phyloP scores from a whole-genome alignment of 768 basidiomycete species.

The Suillus ampliporus region DNA sequence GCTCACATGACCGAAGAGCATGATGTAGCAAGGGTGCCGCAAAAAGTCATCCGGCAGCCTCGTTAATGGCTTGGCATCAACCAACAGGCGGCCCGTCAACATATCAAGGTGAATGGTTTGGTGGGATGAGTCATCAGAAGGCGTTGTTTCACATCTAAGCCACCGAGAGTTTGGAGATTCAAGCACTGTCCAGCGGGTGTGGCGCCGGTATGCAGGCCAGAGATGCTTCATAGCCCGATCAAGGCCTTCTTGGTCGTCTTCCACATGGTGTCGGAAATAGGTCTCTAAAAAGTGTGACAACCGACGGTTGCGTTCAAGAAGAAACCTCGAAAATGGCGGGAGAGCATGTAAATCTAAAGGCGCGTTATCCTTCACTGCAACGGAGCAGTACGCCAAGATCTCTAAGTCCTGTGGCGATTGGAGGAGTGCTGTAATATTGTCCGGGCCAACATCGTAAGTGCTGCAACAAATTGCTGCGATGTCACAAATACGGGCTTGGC shows the following conservation, averaged over 20 bases:
- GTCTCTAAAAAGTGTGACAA: conserved; percentile 37
- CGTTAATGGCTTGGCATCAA: conserved; percentile 47
- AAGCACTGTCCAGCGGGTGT: conserved; percentile 30
- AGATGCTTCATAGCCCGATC: conserved; percentile 33
- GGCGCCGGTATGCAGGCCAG: conserved; percentile 38
- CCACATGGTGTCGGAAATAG: conserved; percentile 21
- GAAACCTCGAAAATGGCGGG: conserved; percentile 19
- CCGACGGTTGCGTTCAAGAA: conserved; percentile 39
- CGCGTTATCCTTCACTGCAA: conserved; percentile 38
- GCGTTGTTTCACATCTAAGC: conserved; percentile 30
- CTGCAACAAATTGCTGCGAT: conserved; percentile 27
- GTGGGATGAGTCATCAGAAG: conserved; percentile 12
- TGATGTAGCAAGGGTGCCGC: conserved; percentile 37
- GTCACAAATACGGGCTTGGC: conserved; percentile 21
- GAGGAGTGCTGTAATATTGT: conserved; percentile 19
- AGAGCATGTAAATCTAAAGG: conserved; percentile 17
- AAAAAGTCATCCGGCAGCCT: conserved; percentile 42
- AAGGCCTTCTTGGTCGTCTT: conserved; percentile 26
- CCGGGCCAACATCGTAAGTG: conserved; percentile 34
- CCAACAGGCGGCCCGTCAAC: conserved; percentile 45
- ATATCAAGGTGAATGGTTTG: conserved; percentile 48
- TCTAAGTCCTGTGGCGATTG: conserved; percentile 28
- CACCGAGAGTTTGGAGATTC: conserved; percentile 32
- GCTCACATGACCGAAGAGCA: conserved; percentile 44
- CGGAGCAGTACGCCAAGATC: conserved; percentile 38